Conservation (phyloP, 257 asterid species). For the Forsythia suspensa region DNA sequence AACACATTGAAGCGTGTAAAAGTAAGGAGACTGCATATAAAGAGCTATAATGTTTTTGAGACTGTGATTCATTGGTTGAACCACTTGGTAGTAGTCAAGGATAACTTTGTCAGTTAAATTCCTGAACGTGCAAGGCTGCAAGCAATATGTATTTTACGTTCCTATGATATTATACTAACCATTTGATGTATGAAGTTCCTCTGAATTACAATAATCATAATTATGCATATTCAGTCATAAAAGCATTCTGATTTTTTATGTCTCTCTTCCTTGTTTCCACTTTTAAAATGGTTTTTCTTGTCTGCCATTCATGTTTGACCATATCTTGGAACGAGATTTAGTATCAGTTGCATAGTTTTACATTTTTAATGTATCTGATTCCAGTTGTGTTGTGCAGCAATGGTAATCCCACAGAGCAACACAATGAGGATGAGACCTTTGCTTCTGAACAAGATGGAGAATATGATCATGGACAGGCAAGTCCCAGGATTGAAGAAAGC, state of each 20-base stretch:
- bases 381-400: conserved; percentile 42
- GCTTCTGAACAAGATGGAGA: conserved; percentile 38
- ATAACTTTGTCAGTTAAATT: background rate
- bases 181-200: background rate
- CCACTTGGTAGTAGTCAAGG: background rate
- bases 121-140: background rate
- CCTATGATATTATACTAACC: no score
- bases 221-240: background rate
- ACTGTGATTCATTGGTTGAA: background rate
- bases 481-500: conserved; percentile 42
- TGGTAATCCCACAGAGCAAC: conserved; percentile 37
- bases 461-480: conserved; percentile 37
- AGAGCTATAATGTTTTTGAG: background rate
- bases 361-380: conserved; percentile 11
- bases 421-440: conserved; percentile 40
- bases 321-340: background rate
- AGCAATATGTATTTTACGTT: no score
- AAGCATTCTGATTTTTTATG: background rate
- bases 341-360: background rate
- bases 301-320: background rate
- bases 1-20: background rate
- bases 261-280: conserved; percentile 10
- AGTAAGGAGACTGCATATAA: background rate
- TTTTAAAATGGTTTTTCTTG: background rate
- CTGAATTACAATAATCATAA: background rate